phyloP scores from a whole-genome alignment of 495 filamentous ascomycete species.

The Corynascus novoguineensis region DNA sequence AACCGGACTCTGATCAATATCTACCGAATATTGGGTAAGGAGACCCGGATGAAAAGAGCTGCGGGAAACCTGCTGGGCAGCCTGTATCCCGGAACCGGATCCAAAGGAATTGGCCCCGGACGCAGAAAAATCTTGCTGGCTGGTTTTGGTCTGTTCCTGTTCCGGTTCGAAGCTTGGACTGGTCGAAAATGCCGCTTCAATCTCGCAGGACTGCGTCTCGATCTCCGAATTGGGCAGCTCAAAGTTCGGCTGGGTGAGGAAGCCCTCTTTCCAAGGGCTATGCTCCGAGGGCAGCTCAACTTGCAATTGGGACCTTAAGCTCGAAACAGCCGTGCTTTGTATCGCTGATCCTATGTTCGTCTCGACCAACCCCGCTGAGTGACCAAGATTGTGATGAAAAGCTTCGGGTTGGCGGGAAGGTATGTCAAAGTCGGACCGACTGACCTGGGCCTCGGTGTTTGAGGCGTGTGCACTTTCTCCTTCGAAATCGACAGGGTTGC shows the following conservation, averaged over 20 bases:
- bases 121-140: not conserved
- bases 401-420: slow-evolving; percentile 23
- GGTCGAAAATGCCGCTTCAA: not conserved
- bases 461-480: not conserved
- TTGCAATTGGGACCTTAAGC: not conserved
- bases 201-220: not conserved
- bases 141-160: not conserved
- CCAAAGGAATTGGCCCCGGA: not conserved
- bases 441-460: not conserved
- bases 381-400: not conserved
- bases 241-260: slow-evolving; percentile 25
- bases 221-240: not conserved
- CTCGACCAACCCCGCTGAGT: not conserved
- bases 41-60: slow-evolving; percentile 21
- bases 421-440: slow-evolving; percentile 14
- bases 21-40: slow-evolving; percentile 19
- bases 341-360: not conserved
- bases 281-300: not conserved
- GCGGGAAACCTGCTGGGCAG: slow-evolving; percentile 29
- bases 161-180: not conserved
- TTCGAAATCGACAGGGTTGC: not conserved
- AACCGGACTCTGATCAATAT: not conserved
- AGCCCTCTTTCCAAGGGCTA: slow-evolving; percentile 7
- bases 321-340: not conserved
- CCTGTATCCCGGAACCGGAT: slow-evolving; percentile 12